Evolutionary conservation across 305 asterid genomes (phyloP).

Genomic region (Ilex paraguariensis): DNA sequence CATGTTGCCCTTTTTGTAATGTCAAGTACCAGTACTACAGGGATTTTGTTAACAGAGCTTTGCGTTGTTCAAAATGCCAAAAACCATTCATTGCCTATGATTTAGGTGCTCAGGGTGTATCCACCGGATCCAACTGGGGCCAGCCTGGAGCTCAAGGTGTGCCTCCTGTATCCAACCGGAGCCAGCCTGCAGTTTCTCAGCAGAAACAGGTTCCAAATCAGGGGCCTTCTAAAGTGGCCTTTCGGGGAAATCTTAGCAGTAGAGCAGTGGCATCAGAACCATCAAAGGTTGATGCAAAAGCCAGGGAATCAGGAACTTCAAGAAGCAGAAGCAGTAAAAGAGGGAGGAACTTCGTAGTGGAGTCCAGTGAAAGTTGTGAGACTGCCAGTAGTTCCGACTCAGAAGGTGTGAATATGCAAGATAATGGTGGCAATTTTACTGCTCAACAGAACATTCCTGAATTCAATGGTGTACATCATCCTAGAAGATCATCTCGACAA

Average conservation of each 20-base stretch:
- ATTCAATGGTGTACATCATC: constrained; percentile 5
- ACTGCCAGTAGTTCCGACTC: constrained; percentile 23
- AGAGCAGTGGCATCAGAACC: constrained; percentile 23
- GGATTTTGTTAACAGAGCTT: constrained; percentile 26
- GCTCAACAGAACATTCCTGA: too few species aligned
- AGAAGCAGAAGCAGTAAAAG: constrained; percentile 44
- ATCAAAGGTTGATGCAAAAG: constrained; percentile 18
- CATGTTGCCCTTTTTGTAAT: constrained; percentile 61
- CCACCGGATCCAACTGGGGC: constrained; percentile 20
- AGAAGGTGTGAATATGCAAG: constrained; percentile 19
- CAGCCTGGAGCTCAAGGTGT: constrained; percentile 22
- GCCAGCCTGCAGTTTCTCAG: constrained; percentile 30
- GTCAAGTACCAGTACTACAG: constrained; percentile 45
- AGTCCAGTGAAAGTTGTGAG: constrained; percentile 46
- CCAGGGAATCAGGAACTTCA: constrained; percentile 13
- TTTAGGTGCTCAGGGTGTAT: constrained; percentile 31
- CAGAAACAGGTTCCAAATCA: constrained; percentile 28
- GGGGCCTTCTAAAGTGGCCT: constrained; percentile 21
- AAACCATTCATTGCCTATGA: constrained; percentile 51
- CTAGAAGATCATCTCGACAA: constrained; percentile 46
- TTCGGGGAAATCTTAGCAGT: constrained; percentile 7
- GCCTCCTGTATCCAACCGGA: constrained; percentile 22
- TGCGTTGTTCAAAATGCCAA: constrained; percentile 52
- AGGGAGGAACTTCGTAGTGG: constrained; percentile 31
- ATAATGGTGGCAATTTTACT: neutral